Evolutionary conservation across 371 early-diverging fungal genomes (phyloP).

Genomic region (Zopfochytrium polystomum): DNA sequence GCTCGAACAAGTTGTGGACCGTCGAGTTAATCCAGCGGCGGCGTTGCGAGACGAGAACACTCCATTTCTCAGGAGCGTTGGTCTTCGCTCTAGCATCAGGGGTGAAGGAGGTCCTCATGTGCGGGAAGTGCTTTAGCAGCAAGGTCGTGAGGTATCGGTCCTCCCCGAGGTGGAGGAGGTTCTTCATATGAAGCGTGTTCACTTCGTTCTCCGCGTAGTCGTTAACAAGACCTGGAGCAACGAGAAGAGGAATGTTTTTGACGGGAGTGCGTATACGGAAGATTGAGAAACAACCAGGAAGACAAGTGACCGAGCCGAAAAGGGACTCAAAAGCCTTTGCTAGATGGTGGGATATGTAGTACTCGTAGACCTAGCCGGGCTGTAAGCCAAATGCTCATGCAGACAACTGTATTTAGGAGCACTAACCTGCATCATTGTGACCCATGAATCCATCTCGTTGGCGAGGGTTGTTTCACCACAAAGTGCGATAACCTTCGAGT

Average conservation of each 20-base stretch:
- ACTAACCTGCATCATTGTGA: conserved; percentile 92
- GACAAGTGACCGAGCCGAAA: conserved; percentile 85
- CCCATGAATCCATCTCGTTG: conserved; percentile 86
- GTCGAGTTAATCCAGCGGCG: conserved; percentile 99
- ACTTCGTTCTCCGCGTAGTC: conserved; percentile 96
- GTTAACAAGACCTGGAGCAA: conserved; percentile 83
- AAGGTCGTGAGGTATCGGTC: conserved; percentile 83
- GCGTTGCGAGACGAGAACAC: conserved; percentile 84
- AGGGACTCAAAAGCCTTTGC: no score
- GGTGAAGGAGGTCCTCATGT: conserved; percentile 95
- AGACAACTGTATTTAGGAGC: conserved; percentile 60
- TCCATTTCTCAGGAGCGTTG: conserved; percentile 95
- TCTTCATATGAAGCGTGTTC: conserved; percentile 95
- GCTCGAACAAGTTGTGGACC: conserved; percentile 93
- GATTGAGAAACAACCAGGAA: conserved; percentile 77
- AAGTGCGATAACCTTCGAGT: conserved; percentile 79
- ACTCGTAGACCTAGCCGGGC: conserved; percentile 97
- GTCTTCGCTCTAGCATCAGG: conserved; percentile 95
- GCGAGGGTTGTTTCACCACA: conserved; percentile 80
- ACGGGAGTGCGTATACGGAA: conserved; percentile 72
- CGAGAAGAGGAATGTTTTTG: conserved; percentile 87
- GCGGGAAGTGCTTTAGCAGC: conserved; percentile 97
- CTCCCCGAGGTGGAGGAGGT: no score
- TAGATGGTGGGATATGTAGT: conserved; percentile 91
- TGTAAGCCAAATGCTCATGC: conserved; percentile 74